Base-by-base conservation (phyloP, 306 rosid species). In the Rosa multiflora region DNA sequence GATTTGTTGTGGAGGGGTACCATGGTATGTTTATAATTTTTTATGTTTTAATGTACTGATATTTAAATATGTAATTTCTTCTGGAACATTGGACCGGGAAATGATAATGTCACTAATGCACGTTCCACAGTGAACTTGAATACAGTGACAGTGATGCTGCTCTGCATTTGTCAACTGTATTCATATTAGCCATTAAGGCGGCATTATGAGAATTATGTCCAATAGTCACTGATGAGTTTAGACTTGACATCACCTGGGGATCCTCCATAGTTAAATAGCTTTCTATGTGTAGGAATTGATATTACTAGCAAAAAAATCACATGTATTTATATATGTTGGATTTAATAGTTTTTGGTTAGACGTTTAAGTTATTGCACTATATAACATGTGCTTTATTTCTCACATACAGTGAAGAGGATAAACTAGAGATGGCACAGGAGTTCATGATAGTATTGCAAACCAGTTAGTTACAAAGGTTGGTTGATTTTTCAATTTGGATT, bases 391-490 rank as follows among this genome's bases (percentile, higher is more conserved):
- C 75, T 82, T 55, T 67, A 63, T 81, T 82, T 35, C 39, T 71
- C 73, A 71, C 72, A 71, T 79, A 78, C 89, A 96, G 99, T 91
- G 98, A 56, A 89, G 99, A 85, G 99, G 99, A 76, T 96, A 98
- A 20, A 96, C 99, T 72, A 85, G 93, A 82, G 99, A 96, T 85
- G 97, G 99, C 70, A 93, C 99, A 5, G 99, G 99, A 80, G 99
- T 96, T 86, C 99, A 91, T 83, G 99, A 96, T 73, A 91, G 99
- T 83, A 93, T 96, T 82, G 99, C 93, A 82, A 96, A 96, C 82
- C 99, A 96, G 86, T 94, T 96, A 84, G 97, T 96, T 76, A 96
- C 99, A 10, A 93, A 96, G 99, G 99, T 93, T 69, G 35, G 91
- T 72, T 51, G 53, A 77, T 42, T 49, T 76, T 59, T 70, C 73